These are phyloP conservation scores for Smallanthus sonchifolius DNA, from an alignment of 129 eudicot species.

Conservation along the genomic window DNA sequence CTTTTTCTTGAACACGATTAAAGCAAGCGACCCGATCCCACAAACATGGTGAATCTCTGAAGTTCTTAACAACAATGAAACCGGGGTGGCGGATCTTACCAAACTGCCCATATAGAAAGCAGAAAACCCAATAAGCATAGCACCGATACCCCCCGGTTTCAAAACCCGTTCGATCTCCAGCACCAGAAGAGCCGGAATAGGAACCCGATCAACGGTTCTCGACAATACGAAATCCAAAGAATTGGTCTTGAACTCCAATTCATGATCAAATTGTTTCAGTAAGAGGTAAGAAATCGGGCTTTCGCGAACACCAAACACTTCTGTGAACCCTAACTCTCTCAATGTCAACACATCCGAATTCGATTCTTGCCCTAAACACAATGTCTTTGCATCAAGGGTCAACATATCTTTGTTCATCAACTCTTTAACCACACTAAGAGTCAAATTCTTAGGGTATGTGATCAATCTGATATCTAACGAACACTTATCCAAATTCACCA, in stretches of 20 bases:
- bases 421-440: conserved; percentile 50
- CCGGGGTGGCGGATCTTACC: conserved; percentile 61
- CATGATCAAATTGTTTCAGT: conserved; percentile 46
- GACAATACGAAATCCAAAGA: conserved; percentile 59
- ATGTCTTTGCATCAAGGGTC: conserved; percentile 39
- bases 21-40: conserved; percentile 37
- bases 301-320: conserved; percentile 35
- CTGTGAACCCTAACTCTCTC: conserved; percentile 49
- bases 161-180: conserved; percentile 79
- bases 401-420: conserved; percentile 54
- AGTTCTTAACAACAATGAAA: conserved; percentile 59
- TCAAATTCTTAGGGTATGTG: conserved; percentile 20
- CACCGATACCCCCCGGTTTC: conserved; percentile 78
- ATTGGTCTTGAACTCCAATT: conserved; percentile 43
- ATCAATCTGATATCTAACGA: conserved; percentile 29
- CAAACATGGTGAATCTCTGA: conserved; percentile 63
- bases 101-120: conserved; percentile 39
- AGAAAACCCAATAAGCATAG: conserved; percentile 49
- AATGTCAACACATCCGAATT: conserved; percentile 40
- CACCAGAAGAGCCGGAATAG: conserved; percentile 77
- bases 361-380: conserved; percentile 65
- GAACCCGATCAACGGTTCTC: conserved; percentile 47
- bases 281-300: conserved; percentile 44
- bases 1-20: conserved; percentile 51
- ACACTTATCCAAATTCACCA: conserved; percentile 37